Base-by-base conservation (phyloP, 2,329 filamentous ascomycete genomes). In the Aspergillus chevalieri region DNA sequence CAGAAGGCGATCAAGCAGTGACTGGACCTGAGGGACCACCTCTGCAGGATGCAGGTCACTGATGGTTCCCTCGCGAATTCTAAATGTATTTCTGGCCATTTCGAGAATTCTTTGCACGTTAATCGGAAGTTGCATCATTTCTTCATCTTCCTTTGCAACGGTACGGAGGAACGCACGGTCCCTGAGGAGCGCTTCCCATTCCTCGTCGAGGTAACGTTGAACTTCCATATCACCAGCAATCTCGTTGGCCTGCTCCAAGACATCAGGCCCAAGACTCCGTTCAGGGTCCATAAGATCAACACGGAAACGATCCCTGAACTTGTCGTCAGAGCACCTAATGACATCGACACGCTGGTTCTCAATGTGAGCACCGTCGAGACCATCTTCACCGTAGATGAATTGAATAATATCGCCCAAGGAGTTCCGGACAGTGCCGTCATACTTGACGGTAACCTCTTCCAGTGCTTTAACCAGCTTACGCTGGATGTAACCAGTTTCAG, bases 401-500 rank as follows among this genome's bases (percentile, higher is more conserved):
- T 98, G 92, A 48, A 98, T 85, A 55, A 98, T 87, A 62, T 98
- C 94, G 43, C 93, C 93, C 42, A 97, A 79, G 2, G 93, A 98
- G 72, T 98, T 98, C 52, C 93, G 86, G 24, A 98, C 90, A 5
- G 93, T 98, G 55, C 92, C 92, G 62, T 98, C 93, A 66, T 98
- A 98, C 65, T 94, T 94, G 52, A 92, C 91, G 77, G 92, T 95
- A 47, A 97, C 86, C 69, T 98, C 93, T 78, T 98, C 93, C 3
- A 98, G 81, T 9, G 94, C 94, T 74, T 98, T 98, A 64, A 98
- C 93, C 43, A 98, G 81, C 78, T 94, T 90, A 74, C 93, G 89
- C 73, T 98, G 94, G 57, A 98, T 98, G 70, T 98, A 98, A 74
- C 93, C 93, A 50, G 94, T 98, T 72, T 98, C 94, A 17, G 93